Evolutionary conservation across 78 protist species (phyloP), one percentile per base, ranked within the genome.

Genomic region (Anaeramoeba flamelloides): DNA sequence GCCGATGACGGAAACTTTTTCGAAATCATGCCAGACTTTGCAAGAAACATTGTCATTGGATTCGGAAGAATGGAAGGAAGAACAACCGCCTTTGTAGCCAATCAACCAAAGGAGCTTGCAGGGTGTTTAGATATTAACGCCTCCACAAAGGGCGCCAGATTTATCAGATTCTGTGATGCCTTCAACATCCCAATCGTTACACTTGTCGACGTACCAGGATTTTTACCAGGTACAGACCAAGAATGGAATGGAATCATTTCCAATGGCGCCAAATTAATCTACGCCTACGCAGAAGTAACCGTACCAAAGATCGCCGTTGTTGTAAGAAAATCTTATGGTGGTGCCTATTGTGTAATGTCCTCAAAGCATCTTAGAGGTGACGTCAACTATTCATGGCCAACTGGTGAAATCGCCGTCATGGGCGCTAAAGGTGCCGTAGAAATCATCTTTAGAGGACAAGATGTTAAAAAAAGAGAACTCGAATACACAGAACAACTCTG

Each of bases 181-280:
- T 96, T 92, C 90, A 91, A 91, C 91, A 93, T 96, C 79, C 99
- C 99, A 36, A 3, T 96, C 38, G 41, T 94, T 40, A 94, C 98
- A 22, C 83, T 94, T 17, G 96, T 94, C 26, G 99, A 96, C 78
- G 99, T 96, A 36, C 99, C 99, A 33, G 99, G 99, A 53, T 96
- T 95, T 93, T 87, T 94, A 37, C 99, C 99, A 3, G 97, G 94
- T 2, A 39, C 83, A 17, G 31, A 17, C 40, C 84, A 85, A 38
- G 83, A 85, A 79, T 79, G 76, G 65, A 74, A 74, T 38, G 98
- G 98, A 74, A 94, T 96, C 93, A 96, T 96, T 77, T 88, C 97
- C 77, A 94, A 94, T 77, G 97, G 99, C 75, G 97, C 99, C 77
- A 96, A 96, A 88, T 87, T 96, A 38, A 88, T 96, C 38, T 94